Base-by-base conservation (phyloP, 305 asterid genomes). In the Coffea humblotiana region DNA sequence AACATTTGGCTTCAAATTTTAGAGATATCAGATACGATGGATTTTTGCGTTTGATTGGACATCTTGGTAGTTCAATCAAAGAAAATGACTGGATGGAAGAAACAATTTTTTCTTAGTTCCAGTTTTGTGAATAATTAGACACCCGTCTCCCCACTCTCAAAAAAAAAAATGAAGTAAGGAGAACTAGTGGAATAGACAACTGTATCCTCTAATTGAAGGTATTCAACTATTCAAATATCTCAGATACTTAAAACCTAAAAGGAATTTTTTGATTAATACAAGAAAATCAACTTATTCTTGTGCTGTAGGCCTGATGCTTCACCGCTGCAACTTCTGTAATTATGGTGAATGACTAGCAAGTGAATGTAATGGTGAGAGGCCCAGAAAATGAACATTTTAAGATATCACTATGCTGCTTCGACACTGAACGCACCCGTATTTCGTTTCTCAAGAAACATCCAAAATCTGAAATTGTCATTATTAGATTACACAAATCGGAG, bases 321-420 rank as follows among this genome's bases (percentile, higher is more conserved):
- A 52, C 8, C 10, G 48, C 45, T 23, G 21, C 45, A 63, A 16
- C 61, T 12, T 21, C 27, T 61, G 61, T 23, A 64, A 45, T 25
- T 56, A 40, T 25, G 54, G 63, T 63, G 25, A 76, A 43, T 48
- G 79, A 61, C 79, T 76, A 47, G 45, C 43, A 23, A 23, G 25
- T 16, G 11, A 47, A 29, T 78, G 40, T 45, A 43, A 70, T 32
- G 56, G 47, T 25, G 58, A 54, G 18, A 10, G 51, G 27, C 52
- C 13, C 61, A 4, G 32, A 79, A 60, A 78, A 56, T 79, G 76
- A 71, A 29, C 60, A 69, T 15, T 69, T 67, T 81, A 18, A 35
- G 18, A 12, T 21, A 13, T 66, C 75, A 32, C 19, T 37, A 35
- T 72, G 76, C 63, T 72, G 51, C 76, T 82, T 60, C 21, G 9